These are phyloP conservation scores for Tarenaya hassleriana DNA, from an alignment of 345 rosid species.

Conservation along the genomic window DNA sequence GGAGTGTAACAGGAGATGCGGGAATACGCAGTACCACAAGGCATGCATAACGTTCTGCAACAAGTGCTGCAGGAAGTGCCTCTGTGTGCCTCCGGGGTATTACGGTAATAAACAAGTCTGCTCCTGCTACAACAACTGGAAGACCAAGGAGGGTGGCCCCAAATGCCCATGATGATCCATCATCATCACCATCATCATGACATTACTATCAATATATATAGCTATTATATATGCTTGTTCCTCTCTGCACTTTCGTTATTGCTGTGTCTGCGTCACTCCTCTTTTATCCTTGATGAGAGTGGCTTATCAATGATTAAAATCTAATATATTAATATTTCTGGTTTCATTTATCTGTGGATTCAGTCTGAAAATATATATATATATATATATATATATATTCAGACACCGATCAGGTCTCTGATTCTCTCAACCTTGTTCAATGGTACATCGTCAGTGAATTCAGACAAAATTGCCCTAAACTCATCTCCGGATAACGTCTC, in stretches of 20 bases:
- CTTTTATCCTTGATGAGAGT: too few relatives aligned
- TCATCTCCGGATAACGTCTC: conserved; percentile 65
- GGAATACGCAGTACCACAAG: too few relatives aligned
- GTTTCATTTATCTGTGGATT: too few relatives aligned
- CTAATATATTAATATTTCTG: too few relatives aligned
- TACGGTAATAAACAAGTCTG: conserved; percentile 56
- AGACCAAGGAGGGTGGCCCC: conserved; percentile 65
- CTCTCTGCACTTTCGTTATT: too few relatives aligned
- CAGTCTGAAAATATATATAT: too few relatives aligned
- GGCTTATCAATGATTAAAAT: too few relatives aligned
- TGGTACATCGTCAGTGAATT: conserved; percentile 32
- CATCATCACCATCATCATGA: too few relatives aligned
- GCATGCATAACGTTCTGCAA: conserved; percentile 50
- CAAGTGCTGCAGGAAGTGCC: conserved; percentile 64
- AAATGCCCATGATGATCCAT: conserved; percentile 52
- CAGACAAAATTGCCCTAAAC: conserved; percentile 52
- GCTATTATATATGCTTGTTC: too few relatives aligned
- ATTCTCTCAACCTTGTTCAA: conserved; percentile 21
- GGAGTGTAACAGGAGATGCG: too few relatives aligned
- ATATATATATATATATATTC: neutral
- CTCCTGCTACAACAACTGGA: conserved; percentile 77
- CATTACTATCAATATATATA: too few relatives aligned
- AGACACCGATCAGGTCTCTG: conserved; percentile 38
- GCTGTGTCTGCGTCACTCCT: too few relatives aligned
- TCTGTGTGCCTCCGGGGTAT: conserved; percentile 73